phyloP scores from a whole-genome alignment of 2,329 filamentous ascomycete species.

The Aureobasidium pullulans region DNA sequence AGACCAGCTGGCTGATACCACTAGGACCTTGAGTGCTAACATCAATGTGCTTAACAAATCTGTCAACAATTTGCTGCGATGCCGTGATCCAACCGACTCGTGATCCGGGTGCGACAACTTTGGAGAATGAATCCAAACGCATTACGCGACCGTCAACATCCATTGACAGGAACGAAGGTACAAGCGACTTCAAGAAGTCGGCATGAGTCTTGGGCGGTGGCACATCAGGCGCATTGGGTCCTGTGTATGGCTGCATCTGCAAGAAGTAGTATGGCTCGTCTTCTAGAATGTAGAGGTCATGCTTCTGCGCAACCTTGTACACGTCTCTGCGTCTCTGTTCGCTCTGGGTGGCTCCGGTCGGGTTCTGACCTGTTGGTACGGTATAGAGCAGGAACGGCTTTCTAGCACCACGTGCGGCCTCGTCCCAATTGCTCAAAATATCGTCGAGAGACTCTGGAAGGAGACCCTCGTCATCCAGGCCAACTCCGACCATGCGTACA shows the following conservation, averaged over 20 bases:
- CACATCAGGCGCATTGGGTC: conserved; percentile 42
- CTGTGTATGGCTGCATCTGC: conserved; percentile 72
- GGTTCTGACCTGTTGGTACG: conserved; percentile 80
- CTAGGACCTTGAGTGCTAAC: conserved; percentile 76
- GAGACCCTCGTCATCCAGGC: conserved; percentile 61
- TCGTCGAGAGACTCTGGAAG: conserved; percentile 55
- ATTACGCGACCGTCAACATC: conserved; percentile 83
- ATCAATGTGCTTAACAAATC: conserved; percentile 76
- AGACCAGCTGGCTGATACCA: conserved; percentile 73
- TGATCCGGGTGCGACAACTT: conserved; percentile 77
- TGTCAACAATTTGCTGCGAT: conserved; percentile 74
- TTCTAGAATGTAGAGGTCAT: conserved; percentile 81
- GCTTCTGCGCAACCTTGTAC: conserved; percentile 72
- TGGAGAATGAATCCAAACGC: conserved; percentile 88
- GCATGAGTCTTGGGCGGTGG: conserved; percentile 56
- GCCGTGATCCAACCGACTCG: conserved; percentile 85
- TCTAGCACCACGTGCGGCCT: conserved; percentile 44
- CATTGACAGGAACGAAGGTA: conserved; percentile 70
- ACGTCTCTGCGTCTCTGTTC: conserved; percentile 59
- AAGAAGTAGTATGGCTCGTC: conserved; percentile 95
- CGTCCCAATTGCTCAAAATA: conserved; percentile 60
- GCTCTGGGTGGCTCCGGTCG: conserved; percentile 77
- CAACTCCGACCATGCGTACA: conserved; percentile 51
- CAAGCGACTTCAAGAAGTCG: conserved; percentile 65
- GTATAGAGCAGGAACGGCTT: conserved; percentile 65